Base-by-base conservation (phyloP, 1,284 basidiomycete species). In the Ustilago trichophora region DNA sequence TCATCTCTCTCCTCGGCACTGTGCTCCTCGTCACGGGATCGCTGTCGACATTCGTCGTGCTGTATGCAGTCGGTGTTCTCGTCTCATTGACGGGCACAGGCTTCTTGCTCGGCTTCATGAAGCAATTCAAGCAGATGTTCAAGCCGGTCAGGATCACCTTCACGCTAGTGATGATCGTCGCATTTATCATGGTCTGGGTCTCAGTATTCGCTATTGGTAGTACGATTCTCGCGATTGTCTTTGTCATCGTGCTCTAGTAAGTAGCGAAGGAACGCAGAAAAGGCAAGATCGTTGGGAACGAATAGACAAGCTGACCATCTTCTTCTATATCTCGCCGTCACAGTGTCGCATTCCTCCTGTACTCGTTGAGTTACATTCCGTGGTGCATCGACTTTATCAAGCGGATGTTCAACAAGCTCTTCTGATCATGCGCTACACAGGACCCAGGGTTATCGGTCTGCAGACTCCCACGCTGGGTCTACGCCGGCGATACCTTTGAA, bases 111-210 rank as follows among this genome's bases (percentile, higher is more conserved):
- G 66, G 73, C 2, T 77, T 78, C 41, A 65, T 68, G 18, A 68
- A 65, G 59, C 68, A 67, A 57, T 63, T 72, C 47, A 42, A 64
- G 22, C 70, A 92, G 90, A 94, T 94, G 92, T 95, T 95, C 86
- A 92, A 93, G 82, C 90, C 91, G 43, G 87, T 94, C 19, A 90
- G 93, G 50, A 83, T 95, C n/a, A 83, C 91, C 10, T 93, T 93
- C 0, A 89, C 91, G 0, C 81, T 93, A 52, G 78, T 94, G 31
- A 88, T 96, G 82, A 79, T 96, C 3, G 88, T 82, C 19, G 62
- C 63, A 2, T 76, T 77, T 25, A 45, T 66, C 36, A 64, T 76
- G 66, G 75, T 78, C n/a, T 78, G 75, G 75, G 60, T 77, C 4
- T 64, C 67, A n/a, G 75, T 74, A 18, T 77, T 76, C 63, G 75